These are phyloP conservation scores for Trifolium repens DNA, from an alignment of 306 rosid genomes.

Conservation along the genomic window DNA sequence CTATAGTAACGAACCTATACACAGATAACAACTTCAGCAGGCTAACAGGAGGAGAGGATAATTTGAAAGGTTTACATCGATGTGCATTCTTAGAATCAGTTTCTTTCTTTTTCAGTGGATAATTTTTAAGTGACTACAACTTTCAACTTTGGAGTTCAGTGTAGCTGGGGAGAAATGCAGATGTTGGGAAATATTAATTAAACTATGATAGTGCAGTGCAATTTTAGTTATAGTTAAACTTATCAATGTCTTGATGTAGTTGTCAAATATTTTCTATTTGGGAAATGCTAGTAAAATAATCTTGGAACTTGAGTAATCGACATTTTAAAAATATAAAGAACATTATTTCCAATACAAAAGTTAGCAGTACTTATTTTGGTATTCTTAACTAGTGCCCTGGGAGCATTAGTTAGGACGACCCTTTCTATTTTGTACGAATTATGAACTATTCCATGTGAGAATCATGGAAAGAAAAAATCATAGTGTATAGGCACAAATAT, in stretches of 20 bases:
- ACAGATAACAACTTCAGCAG: slow-evolving; percentile 45
- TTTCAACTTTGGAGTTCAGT: slow-evolving; percentile 40
- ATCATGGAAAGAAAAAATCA: background rate
- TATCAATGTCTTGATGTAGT: slow-evolving; percentile 30
- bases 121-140: slow-evolving; percentile 42
- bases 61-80: slow-evolving; percentile 46
- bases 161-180: slow-evolving; percentile 45
- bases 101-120: slow-evolving; percentile 44
- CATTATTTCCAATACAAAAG: no score
- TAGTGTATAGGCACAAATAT: no score
- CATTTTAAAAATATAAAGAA: no score
- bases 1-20: slow-evolving; percentile 34
- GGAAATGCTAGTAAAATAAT: no score
- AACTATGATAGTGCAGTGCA: slow-evolving; percentile 44
- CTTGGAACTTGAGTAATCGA: no score
- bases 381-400: no score
- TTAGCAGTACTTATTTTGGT: no score
- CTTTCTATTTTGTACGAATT: slow-evolving; percentile 37
- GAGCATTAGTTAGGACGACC: no score
- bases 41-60: slow-evolving; percentile 39
- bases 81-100: slow-evolving; percentile 48
- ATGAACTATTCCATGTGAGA: slow-evolving; percentile 33
- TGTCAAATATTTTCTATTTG: background rate
- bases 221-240: slow-evolving; percentile 42
- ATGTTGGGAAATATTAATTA: slow-evolving; percentile 41